Evolutionary conservation across 192 early-diverging fungal genomes (phyloP).

Genomic region (Podila minutissima): DNA sequence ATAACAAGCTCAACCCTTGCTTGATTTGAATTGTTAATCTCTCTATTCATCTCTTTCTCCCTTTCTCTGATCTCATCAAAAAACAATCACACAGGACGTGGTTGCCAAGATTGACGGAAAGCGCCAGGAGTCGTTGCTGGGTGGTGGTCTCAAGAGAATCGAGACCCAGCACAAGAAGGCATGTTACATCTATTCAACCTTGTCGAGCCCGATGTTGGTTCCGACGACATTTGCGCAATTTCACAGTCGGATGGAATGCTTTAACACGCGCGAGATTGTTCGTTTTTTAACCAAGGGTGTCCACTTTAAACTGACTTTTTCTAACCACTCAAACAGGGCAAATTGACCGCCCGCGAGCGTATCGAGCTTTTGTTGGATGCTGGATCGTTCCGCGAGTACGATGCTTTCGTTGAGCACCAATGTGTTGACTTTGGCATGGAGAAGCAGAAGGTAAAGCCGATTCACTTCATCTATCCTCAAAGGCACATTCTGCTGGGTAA

Average conservation of each 20-base stretch:
- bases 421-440: constrained; percentile 94
- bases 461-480: no score
- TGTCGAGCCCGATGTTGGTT: background rate
- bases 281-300: background rate
- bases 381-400: constrained; percentile 90
- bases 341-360: constrained; percentile 93
- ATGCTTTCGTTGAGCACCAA: constrained; percentile 94
- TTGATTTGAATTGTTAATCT: background rate
- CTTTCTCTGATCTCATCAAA: constrained; percentile 5
- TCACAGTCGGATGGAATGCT: background rate
- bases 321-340: constrained; percentile 66
- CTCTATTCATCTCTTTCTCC: background rate
- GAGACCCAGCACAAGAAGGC: constrained; percentile 88
- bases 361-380: constrained; percentile 86
- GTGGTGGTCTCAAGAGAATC: constrained; percentile 85
- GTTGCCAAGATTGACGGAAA: constrained; percentile 68
- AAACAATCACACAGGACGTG: constrained; percentile 31
- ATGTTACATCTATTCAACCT: constrained; percentile 15
- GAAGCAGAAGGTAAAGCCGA: constrained; percentile 59
- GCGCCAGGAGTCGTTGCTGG: constrained; percentile 74
- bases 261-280: background rate
- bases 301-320: background rate
- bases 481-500: no score
- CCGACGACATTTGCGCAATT: background rate
- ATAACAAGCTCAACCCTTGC: background rate